Evolutionary conservation across 202 grass and related monocot species (phyloP).

Genomic region (Zizania palustris): DNA sequence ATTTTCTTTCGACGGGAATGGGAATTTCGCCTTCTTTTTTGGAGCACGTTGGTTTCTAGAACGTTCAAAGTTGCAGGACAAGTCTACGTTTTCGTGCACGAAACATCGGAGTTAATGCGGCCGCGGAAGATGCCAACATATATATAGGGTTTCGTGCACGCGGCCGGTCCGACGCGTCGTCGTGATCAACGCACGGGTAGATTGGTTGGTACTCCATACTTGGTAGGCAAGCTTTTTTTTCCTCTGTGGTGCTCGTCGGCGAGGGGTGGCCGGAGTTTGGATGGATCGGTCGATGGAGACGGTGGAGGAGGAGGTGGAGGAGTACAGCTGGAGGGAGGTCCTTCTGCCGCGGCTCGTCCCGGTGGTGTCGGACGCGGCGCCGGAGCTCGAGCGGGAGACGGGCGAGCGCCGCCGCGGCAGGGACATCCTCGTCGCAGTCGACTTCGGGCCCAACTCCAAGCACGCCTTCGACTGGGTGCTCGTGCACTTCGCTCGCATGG

Average conservation of each 20-base stretch:
- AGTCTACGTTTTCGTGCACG: conserved; percentile 27
- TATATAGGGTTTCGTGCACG: background rate
- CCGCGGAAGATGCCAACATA: background rate
- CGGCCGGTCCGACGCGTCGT: background rate
- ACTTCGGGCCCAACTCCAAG: conserved; percentile 85
- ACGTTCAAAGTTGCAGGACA: conserved; percentile 16
- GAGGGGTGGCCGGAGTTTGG: background rate
- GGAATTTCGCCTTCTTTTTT: background rate
- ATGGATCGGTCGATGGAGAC: conserved; percentile 52
- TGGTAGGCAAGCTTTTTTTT: too few species aligned
- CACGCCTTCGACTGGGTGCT: conserved; percentile 91
- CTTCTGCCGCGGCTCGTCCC: conserved; percentile 67
- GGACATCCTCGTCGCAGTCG: conserved; percentile 76
- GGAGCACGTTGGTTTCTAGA: background rate
- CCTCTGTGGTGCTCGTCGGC: too few species aligned
- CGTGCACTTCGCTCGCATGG: conserved; percentile 75
- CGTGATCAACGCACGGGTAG: background rate
- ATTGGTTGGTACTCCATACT: too few species aligned
- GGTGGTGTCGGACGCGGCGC: conserved; percentile 44
- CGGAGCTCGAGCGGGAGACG: conserved; percentile 87
- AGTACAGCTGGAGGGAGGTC: conserved; percentile 93
- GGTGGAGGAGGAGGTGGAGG: conserved; percentile 70
- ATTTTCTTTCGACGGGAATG: too few species aligned
- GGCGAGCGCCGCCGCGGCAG: conserved; percentile 76
- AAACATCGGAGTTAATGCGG: background rate